Evolutionary conservation across 2,329 filamentous ascomycete species (phyloP).

Genomic region (Neofusicoccum laricinum): DNA sequence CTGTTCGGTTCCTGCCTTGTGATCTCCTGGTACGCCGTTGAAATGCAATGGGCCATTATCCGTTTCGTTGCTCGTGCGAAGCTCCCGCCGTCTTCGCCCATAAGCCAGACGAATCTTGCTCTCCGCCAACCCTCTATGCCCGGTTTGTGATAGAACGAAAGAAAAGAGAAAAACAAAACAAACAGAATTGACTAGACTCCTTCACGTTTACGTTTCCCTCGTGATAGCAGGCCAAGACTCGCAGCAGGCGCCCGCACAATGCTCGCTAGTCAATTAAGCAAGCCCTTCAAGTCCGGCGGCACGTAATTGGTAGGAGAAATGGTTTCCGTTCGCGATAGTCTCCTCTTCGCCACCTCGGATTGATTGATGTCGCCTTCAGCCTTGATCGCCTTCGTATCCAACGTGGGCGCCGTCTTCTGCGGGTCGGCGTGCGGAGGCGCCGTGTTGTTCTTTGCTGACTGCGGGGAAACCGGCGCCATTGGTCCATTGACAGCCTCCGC

Average conservation of each 20-base stretch:
- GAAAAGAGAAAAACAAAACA: background rate
- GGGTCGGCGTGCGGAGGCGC: conserved; percentile 19
- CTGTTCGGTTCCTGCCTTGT: background rate
- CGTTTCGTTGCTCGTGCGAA: conserved; percentile 5
- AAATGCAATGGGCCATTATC: conserved; percentile 9
- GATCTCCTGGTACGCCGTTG: background rate
- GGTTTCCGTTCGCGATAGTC: background rate
- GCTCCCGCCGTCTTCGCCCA: background rate
- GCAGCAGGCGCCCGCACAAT: background rate
- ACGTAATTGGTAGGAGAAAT: conserved; percentile 1
- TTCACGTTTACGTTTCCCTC: conserved; percentile 8
- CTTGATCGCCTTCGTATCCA: conserved; percentile 1
- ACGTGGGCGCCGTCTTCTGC: background rate
- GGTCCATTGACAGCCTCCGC: conserved; percentile 19
- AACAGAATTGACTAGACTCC: conserved; percentile 2
- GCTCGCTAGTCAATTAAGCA: background rate
- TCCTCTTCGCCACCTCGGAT: background rate
- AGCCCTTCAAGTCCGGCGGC: background rate
- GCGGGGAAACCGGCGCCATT: conserved; percentile 29
- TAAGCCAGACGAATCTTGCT: background rate
- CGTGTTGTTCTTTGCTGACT: conserved; percentile 32
- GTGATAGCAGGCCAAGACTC: background rate
- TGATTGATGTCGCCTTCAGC: background rate
- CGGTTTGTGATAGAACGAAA: background rate
- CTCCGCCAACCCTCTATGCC: background rate